phyloP scores from a whole-genome alignment of 129 eudicot species.

The Centrapalus pauciflorus region DNA sequence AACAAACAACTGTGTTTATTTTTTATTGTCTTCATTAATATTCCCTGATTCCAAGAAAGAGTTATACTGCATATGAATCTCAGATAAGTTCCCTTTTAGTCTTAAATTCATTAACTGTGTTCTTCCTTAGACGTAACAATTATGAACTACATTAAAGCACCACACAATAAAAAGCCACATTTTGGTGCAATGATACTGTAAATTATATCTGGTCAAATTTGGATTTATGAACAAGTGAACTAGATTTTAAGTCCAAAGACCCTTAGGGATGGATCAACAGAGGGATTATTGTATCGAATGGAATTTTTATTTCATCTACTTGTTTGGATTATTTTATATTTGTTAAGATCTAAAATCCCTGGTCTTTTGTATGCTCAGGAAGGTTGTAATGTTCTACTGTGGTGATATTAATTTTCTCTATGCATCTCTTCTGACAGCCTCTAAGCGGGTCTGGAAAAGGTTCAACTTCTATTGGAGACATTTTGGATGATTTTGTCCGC shows the following conservation, averaged over 20 bases:
- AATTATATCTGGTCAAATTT: neutral
- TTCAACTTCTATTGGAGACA: constrained; percentile 47
- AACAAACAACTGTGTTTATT: too few relatives aligned
- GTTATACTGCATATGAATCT: neutral
- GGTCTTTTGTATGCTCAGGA: neutral
- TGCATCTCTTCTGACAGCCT: constrained; percentile 28
- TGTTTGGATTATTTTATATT: neutral
- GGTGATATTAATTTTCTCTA: constrained; percentile 8
- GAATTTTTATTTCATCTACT: neutral
- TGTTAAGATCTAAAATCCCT: neutral
- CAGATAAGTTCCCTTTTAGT: neutral
- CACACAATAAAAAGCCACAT: neutral
- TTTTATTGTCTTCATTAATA: neutral
- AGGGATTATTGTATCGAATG: neutral
- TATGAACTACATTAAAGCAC: neutral
- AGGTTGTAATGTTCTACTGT: neutral
- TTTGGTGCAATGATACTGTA: neutral
- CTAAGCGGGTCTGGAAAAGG: constrained; percentile 51
- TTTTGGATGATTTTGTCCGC: constrained; percentile 71
- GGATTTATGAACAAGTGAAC: neutral
- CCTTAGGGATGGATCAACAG: neutral
- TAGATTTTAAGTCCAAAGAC: neutral
- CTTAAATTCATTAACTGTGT: neutral
- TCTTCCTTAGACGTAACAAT: neutral
- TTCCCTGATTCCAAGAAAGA: neutral